Base-by-base conservation (phyloP, 2,329 filamentous ascomycete genomes). In the Epichloe elymi region DNA sequence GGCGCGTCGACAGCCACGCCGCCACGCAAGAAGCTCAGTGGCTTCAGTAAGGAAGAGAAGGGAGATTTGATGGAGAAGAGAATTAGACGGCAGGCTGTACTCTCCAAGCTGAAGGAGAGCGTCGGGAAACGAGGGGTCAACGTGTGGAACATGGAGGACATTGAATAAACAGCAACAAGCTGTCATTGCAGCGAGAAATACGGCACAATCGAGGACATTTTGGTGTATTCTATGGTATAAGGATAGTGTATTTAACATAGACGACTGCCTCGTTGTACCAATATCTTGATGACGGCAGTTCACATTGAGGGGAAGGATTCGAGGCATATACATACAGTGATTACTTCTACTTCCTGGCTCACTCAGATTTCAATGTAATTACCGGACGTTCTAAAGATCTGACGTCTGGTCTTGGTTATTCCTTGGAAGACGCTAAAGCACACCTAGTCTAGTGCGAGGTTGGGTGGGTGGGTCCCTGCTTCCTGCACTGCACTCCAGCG, bases 31-130 rank as follows among this genome's bases (percentile, higher is more conserved):
- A 83, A 82, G 70, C 58, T 83, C 51, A 80, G 73, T 54, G 78
- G 78, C 17, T 84, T 79, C 57, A 79, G 73, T 52, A 67, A 70
- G 35, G 71, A 75, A 49, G 82, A 85, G 61, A 83, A 80, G 67
- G 67, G 66, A 30, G 70, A 71, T 30, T 62, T 83, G 51, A 79
- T 74, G 64, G 70, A 72, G 52, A 78, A 75, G 63, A 66, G 72
- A 55, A 70, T 71, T n/a, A 74, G 69, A 54, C 70, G 78, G 57
- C 72, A 72, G 58, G 74, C 70, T 3, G 73, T 81, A 8, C 65
- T 80, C 30, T 66, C 66, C 35, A 77, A 76, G 61, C 63, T 84
- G 48, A 72, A 67, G 64, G 63, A 57, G 5, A 73, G 68, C 54
- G 66, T 80, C 35, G 67, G 73, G 58, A 73, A 71, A 62, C 70